These are phyloP conservation scores for Colletotrichum sp. DNA, from an alignment of 2,329 filamentous ascomycete species.

Conservation along the genomic window DNA sequence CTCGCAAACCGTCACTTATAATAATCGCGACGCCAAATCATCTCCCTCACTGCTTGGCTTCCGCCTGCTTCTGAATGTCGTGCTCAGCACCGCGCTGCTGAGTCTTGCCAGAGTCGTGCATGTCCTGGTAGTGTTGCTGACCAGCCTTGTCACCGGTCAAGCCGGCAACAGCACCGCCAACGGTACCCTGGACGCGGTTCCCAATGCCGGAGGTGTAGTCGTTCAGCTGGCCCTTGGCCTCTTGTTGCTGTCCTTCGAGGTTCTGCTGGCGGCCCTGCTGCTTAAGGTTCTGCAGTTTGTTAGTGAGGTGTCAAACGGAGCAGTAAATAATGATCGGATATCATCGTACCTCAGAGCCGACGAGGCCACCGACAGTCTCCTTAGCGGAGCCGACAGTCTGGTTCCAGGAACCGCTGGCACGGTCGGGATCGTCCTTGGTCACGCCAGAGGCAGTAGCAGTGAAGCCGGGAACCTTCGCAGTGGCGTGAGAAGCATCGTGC, in stretches of 20 bases:
- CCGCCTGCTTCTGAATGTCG: conserved; percentile 77
- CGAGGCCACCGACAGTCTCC: conserved; percentile 75
- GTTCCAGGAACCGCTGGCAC: conserved; percentile 78
- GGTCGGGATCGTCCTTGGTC: conserved; percentile 74
- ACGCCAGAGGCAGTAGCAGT: conserved; percentile 73
- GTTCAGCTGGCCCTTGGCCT: conserved; percentile 80
- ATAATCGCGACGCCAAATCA: background rate
- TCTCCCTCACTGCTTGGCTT: conserved; percentile 38
- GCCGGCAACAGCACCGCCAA: conserved; percentile 75
- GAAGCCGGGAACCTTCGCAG: conserved; percentile 75
- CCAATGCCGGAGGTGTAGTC: conserved; percentile 73
- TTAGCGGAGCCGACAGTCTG: conserved; percentile 89
- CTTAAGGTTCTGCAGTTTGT: conserved; percentile 63
- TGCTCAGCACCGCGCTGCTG: conserved; percentile 82
- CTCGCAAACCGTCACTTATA: background rate
- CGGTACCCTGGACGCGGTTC: conserved; percentile 71
- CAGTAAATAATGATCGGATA: background rate
- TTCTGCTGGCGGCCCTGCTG: conserved; percentile 79
- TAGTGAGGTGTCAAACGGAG: background rate
- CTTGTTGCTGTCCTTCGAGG: conserved; percentile 77
- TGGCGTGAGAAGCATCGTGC: conserved; percentile 76
- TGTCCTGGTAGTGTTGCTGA: conserved; percentile 67
- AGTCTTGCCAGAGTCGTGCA: conserved; percentile 85
- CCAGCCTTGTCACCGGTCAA: conserved; percentile 73
- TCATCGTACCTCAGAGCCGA: conserved; percentile 70